phyloP scores from a whole-genome alignment of 2,329 filamentous ascomycete species.

The Leptographium wingfieldii region DNA sequence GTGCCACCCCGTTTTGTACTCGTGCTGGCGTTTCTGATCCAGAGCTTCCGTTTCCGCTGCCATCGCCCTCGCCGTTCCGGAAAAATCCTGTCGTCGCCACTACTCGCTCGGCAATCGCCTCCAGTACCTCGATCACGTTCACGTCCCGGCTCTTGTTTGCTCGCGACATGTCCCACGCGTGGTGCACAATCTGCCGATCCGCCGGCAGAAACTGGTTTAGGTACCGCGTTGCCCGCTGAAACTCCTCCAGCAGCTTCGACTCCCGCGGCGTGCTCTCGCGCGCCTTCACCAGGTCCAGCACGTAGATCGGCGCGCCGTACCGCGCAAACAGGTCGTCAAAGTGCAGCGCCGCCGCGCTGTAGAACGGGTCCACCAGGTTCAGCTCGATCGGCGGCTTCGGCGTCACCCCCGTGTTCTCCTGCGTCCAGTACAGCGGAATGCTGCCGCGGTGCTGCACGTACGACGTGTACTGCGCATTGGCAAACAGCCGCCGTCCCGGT shows the following conservation, averaged over 20 bases:
- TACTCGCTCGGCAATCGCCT: constrained; percentile 79
- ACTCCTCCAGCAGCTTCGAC: constrained; percentile 80
- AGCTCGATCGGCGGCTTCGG: constrained; percentile 94
- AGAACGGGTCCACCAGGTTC: constrained; percentile 93
- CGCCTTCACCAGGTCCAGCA: constrained; percentile 81
- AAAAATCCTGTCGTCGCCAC: constrained; percentile 84
- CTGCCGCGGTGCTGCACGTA: constrained; percentile 95
- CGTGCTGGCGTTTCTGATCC: constrained; percentile 32
- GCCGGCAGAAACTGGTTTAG: constrained; percentile 85
- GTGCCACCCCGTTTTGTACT: constrained; percentile 82
- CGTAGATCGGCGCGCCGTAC: constrained; percentile 86
- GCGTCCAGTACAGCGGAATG: constrained; percentile 94
- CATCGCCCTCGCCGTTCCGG: constrained; percentile 69
- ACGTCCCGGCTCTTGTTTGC: constrained; percentile 85
- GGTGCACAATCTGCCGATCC: constrained; percentile 79
- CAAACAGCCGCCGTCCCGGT: constrained; percentile 71
- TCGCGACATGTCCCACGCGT: constrained; percentile 96
- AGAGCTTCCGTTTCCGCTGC: constrained; percentile 23
- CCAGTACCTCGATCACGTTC: constrained; percentile 86
- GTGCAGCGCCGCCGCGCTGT: constrained; percentile 80
- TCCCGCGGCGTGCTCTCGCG: constrained; percentile 82
- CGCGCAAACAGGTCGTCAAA: constrained; percentile 91
- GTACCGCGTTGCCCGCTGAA: constrained; percentile 76
- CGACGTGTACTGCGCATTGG: constrained; percentile 85
- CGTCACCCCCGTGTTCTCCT: constrained; percentile 87